Evolutionary conservation across 305 asterid genomes (phyloP).

Genomic region (Andrographis paniculata): DNA sequence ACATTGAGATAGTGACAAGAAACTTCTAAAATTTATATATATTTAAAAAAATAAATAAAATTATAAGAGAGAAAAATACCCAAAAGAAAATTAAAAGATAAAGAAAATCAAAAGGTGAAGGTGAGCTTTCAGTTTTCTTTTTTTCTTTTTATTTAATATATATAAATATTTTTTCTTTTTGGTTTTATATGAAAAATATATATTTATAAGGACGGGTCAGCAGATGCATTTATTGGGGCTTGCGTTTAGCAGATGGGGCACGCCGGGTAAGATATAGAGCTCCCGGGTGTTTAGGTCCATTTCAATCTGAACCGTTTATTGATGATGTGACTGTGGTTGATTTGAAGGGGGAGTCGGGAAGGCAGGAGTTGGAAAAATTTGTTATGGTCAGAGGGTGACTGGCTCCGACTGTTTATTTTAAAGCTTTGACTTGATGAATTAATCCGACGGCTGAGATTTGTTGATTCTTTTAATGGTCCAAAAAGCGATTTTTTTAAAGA

Average conservation of each 20-base stretch:
- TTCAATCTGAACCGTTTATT: neutral
- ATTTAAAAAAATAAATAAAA: constrained; percentile 18
- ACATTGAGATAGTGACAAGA: constrained; percentile 29
- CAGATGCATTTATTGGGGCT: constrained; percentile 20
- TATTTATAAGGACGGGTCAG: constrained; percentile 25
- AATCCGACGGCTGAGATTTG: constrained; percentile 31
- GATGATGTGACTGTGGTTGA: neutral
- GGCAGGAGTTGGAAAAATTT: neutral
- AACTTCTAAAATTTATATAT: constrained; percentile 39
- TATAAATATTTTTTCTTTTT: too few species aligned
- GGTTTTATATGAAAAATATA: neutral
- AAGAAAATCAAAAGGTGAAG: constrained; percentile 14
- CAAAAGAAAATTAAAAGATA: constrained; percentile 6
- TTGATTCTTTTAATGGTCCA: neutral
- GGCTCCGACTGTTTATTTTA: constrained; percentile 26
- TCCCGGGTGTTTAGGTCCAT: neutral
- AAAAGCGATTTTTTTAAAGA: constrained; percentile 12
- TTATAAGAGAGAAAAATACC: too few species aligned
- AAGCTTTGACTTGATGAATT: constrained; percentile 53
- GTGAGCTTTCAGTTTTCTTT: constrained; percentile 23
- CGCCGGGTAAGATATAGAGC: constrained; percentile 11
- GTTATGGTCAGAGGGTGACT: constrained; percentile 18
- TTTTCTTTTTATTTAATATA: neutral
- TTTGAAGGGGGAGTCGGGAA: neutral
- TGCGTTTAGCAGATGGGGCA: constrained; percentile 28